Conservation (phyloP, 1,284 basidiomycete genomes). For the Ceratobasidium sp. region DNA sequence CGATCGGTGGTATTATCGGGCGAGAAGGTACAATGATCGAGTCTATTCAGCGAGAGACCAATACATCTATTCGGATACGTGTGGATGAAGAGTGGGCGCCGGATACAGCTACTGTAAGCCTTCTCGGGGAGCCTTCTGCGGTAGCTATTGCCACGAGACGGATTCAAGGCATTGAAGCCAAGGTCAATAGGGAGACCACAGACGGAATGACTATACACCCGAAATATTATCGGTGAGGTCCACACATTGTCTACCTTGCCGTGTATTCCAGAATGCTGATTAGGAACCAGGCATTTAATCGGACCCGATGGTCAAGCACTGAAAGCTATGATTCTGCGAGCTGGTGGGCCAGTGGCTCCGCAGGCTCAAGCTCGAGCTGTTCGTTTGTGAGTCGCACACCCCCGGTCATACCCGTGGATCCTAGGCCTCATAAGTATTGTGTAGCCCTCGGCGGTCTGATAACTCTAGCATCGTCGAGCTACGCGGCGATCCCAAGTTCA, state of each 20-base stretch:
- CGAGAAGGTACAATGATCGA: neutral
- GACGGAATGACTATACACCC: neutral
- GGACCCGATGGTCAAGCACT: neutral
- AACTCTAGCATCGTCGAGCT: neutral
- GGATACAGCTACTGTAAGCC: neutral
- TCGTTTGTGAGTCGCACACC: neutral
- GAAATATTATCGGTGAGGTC: slow-evolving; percentile 1
- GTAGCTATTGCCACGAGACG: neutral
- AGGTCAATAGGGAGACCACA: neutral
- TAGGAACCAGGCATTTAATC: neutral
- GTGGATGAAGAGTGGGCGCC: neutral
- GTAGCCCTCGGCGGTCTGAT: neutral
- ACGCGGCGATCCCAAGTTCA: neutral
- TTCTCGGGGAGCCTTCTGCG: neutral
- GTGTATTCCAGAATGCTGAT: neutral
- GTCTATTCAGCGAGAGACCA: slow-evolving; percentile 1
- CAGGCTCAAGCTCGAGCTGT: slow-evolving; percentile 2
- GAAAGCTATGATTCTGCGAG: neutral
- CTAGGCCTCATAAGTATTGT: neutral
- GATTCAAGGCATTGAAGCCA: slow-evolving; percentile 4
- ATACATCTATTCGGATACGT: neutral
- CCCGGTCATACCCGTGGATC: neutral
- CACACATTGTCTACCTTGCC: neutral
- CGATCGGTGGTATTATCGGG: neutral
- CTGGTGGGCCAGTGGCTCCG: neutral